Conservation (phyloP, 176 grass and related monocot species). For the Aegilops longissima region DNA sequence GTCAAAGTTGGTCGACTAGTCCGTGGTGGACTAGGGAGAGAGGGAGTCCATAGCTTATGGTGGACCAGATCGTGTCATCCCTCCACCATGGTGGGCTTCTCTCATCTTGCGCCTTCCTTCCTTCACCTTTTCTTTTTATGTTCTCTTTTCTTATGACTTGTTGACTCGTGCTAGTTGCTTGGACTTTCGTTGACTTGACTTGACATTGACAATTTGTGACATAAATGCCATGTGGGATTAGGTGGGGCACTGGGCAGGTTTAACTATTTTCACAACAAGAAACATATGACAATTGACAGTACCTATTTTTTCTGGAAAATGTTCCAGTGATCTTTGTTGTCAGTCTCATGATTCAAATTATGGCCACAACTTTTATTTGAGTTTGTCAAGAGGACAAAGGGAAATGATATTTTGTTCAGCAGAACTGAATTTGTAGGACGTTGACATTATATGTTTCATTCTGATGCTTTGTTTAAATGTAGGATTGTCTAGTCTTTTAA, state of each 20-base stretch:
- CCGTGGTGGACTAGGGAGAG: background rate
- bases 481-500: slow-evolving; percentile 4
- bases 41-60: background rate
- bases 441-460: slow-evolving; percentile 6
- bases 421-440: slow-evolving; percentile 6
- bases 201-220: background rate
- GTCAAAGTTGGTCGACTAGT: background rate
- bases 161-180: background rate
- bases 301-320: slow-evolving; percentile 19
- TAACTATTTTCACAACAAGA: background rate
- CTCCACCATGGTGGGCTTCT: background rate
- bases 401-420: background rate
- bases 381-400: slow-evolving; percentile 15
- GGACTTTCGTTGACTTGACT: background rate
- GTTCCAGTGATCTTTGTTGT: background rate
- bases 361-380: background rate
- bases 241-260: background rate
- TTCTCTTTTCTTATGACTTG: background rate
- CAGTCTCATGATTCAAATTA: slow-evolving; percentile 4
- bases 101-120: background rate
- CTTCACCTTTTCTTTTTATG: background rate
- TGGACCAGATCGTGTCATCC: background rate
- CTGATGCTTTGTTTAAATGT: slow-evolving; percentile 15
- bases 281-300: slow-evolving; percentile 12
- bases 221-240: background rate